Evolutionary conservation across 495 filamentous ascomycete species (phyloP).

Genomic region (Letharia columbiana): DNA sequence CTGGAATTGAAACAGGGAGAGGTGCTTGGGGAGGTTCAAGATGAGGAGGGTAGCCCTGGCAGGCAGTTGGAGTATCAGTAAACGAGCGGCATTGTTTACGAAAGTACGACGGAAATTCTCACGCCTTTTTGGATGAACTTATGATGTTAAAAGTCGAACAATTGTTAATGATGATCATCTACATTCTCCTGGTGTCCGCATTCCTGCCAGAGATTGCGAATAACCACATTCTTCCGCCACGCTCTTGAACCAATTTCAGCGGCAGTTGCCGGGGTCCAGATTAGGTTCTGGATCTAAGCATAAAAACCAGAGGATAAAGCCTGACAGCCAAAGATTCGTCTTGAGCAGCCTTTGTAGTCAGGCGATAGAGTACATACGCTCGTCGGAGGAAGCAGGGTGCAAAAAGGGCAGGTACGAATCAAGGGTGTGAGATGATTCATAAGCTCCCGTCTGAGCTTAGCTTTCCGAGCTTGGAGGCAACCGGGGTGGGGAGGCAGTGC

Average conservation of each 20-base stretch:
- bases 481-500: background rate
- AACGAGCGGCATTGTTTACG: background rate
- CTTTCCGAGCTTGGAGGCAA: background rate
- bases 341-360: background rate
- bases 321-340: background rate
- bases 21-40: slow-evolving; percentile 3
- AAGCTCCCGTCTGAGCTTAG: background rate
- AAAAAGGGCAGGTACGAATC: background rate
- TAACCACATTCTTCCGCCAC: background rate
- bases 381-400: background rate
- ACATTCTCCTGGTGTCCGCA: background rate
- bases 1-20: background rate
- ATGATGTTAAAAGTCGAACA: background rate
- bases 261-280: too few relatives aligned
- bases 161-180: background rate
- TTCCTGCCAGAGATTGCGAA: background rate
- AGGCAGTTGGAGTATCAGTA: background rate
- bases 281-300: background rate
- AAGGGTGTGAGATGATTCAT: background rate
- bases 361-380: background rate
- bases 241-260: too few relatives aligned
- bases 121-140: background rate
- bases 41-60: background rate
- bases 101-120: background rate
- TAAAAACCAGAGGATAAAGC: background rate